Base-by-base conservation (phyloP, 371 early-diverging fungal genomes). In the Mucor circinelloides region DNA sequence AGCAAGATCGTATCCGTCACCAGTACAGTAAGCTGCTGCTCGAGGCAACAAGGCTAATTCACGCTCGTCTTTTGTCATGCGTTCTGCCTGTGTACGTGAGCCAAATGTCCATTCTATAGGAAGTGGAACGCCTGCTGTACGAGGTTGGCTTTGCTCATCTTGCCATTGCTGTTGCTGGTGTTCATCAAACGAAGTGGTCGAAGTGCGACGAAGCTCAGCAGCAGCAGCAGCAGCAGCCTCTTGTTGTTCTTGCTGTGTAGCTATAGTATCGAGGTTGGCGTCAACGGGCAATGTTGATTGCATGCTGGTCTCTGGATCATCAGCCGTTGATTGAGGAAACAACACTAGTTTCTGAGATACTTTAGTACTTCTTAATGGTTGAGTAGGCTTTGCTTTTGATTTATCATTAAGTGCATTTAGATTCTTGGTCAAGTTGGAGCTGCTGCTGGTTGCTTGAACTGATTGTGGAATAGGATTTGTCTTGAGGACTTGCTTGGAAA, bases 21-120 rank as follows among this genome's bases (percentile, higher is more conserved):
- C 95, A 6, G 95, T 93, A 67, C 96, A 97, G 67, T 96, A 97
- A 0, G 97, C 95, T 2, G 97, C 94, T 15, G 94, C 96, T 38
- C 97, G 77, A 10, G 93, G 91, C 25, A 93, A 76, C 31, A 75
- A 75, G 9, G 80, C 71, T 5, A 73, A 34, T 31, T 88, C 87
- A 15, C 88, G 83, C 54, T 89, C 86, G 65, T 89, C 77, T 48
- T 82, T 82, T 60, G 87, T 85, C 73, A 91, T 81, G 65, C 90
- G 86, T 80, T 93, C 89, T 30, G 90, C 86, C 70, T 87, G 80
- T 52, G 80, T 87, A 62, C 72, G 81, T 57, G 70, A 82, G 8
- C 77, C 77, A 63, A 74, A 76, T 4, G 77, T 75, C 73, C 74
- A 74, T 62, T 80, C 81, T 3, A 75, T 68, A 17, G 81, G 81